Percentiles rank a stretch among this genome's conserved stretches.
Conservation (phyloP, 2,329 filamentous ascomycete species). For the Sclerotinia sclerotiorum region DNA sequence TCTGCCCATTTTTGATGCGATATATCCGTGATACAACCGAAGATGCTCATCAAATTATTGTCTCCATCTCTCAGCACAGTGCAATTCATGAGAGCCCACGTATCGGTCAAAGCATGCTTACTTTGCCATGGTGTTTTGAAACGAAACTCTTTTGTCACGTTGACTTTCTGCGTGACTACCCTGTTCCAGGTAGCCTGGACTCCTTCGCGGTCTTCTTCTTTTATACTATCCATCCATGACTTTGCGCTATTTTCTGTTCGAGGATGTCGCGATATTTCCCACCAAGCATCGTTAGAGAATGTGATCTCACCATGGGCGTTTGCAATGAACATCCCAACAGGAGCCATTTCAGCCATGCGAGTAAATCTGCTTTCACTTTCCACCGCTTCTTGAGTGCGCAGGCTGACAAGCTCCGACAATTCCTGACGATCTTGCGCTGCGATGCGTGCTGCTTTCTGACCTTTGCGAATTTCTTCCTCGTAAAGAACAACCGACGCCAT, state of each 20-base stretch:
- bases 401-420: slow-evolving; percentile 71
- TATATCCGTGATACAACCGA: slow-evolving; percentile 82
- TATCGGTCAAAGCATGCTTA: slow-evolving; percentile 62
- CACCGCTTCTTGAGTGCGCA: slow-evolving; percentile 60
- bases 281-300: slow-evolving; percentile 79
- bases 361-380: slow-evolving; percentile 78
- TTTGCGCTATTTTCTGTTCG: slow-evolving; percentile 58
- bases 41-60: slow-evolving; percentile 69
- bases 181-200: slow-evolving; percentile 62
- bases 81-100: slow-evolving; percentile 75
- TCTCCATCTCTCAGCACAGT: slow-evolving; percentile 68
- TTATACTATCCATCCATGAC: slow-evolving; percentile 71
- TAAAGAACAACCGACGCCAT: slow-evolving; percentile 80
- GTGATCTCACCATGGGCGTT: slow-evolving; percentile 68
- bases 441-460: slow-evolving; percentile 69
- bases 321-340: slow-evolving; percentile 75
- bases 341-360: slow-evolving; percentile 42
- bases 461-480: slow-evolving; percentile 76
- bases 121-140: slow-evolving; percentile 68
- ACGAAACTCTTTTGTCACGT: slow-evolving; percentile 70
- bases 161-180: slow-evolving; percentile 59
- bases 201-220: slow-evolving; percentile 60
- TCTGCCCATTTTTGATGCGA: slow-evolving; percentile 80
- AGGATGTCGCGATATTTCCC: slow-evolving; percentile 66
- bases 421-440: slow-evolving; percentile 76